These are phyloP conservation scores for Erucastrum elatum DNA, from an alignment of 345 rosid species.

Conservation along the genomic window DNA sequence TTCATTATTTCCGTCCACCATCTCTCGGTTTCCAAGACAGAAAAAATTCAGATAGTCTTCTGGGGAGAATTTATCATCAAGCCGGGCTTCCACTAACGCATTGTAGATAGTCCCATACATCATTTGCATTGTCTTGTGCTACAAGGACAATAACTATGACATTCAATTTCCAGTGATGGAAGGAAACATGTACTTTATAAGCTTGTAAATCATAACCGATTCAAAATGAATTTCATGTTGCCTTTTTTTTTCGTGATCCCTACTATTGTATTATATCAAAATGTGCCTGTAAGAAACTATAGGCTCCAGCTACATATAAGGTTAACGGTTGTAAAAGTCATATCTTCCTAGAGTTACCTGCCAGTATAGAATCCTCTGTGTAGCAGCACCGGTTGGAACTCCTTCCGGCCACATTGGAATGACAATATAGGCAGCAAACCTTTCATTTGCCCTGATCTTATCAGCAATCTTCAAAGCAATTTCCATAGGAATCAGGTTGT, in stretches of 20 bases:
- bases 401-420: conserved; percentile 99
- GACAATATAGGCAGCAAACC: conserved; percentile 82
- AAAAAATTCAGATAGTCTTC: conserved; percentile 83
- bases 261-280: not conserved
- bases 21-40: conserved; percentile 88
- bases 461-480: conserved; percentile 84
- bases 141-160: conserved; percentile 34
- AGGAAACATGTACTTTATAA: not conserved
- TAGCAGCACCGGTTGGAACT: conserved; percentile 53
- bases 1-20: conserved; percentile 39
- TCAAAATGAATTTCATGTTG: not conserved
- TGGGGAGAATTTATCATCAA: conserved; percentile 64
- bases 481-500: conserved; percentile 90
- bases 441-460: conserved; percentile 78
- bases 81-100: conserved; percentile 73
- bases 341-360: conserved; percentile 52
- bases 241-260: not conserved
- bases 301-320: too few species aligned
- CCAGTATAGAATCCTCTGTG: conserved; percentile 84
- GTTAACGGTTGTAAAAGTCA: not conserved
- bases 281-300: not conserved
- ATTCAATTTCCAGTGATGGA: conserved; percentile 7
- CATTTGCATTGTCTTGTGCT: conserved; percentile 95
- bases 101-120: conserved; percentile 80
- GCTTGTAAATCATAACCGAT: not conserved